phyloP scores from a whole-genome alignment of 441 rosid species.

The Populus trichocarpa region DNA sequence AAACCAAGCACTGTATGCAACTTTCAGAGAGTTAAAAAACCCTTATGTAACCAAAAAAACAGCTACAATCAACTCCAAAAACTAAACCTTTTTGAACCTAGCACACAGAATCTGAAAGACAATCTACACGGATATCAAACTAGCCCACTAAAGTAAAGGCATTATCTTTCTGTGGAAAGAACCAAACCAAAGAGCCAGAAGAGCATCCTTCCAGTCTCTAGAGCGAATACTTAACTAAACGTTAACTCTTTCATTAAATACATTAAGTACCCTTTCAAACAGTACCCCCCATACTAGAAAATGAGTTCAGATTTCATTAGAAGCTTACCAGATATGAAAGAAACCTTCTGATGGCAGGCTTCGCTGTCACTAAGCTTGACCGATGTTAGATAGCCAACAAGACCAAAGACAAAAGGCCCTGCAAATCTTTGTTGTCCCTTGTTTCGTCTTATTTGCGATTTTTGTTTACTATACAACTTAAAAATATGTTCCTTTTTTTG shows the following conservation, averaged over 20 bases:
- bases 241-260: background rate
- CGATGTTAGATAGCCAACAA: constrained; percentile 1
- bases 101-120: constrained; percentile 10
- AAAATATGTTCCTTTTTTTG: background rate
- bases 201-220: background rate
- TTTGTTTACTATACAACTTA: no score
- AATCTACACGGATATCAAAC: constrained; percentile 11
- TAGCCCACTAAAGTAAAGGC: constrained; percentile 7
- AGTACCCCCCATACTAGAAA: background rate
- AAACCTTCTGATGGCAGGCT: constrained; percentile 10
- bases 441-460: constrained; percentile 8
- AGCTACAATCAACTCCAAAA: background rate
- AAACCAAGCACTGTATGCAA: background rate
- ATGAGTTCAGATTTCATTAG: background rate
- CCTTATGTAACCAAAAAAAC: constrained; percentile 1
- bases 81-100: background rate
- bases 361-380: background rate
- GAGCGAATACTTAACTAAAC: background rate
- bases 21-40: constrained; percentile 13
- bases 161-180: background rate
- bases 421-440: constrained; percentile 2
- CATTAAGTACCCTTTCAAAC: background rate
- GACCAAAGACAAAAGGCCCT: background rate
- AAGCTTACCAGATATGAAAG: constrained; percentile 9
- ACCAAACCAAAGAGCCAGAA: background rate